Percentiles rank a stretch among this genome's conserved stretches.
These are phyloP conservation scores for Trichoderma lentiforme DNA, from an alignment of 2,329 filamentous ascomycete species.

Conservation along the genomic window DNA sequence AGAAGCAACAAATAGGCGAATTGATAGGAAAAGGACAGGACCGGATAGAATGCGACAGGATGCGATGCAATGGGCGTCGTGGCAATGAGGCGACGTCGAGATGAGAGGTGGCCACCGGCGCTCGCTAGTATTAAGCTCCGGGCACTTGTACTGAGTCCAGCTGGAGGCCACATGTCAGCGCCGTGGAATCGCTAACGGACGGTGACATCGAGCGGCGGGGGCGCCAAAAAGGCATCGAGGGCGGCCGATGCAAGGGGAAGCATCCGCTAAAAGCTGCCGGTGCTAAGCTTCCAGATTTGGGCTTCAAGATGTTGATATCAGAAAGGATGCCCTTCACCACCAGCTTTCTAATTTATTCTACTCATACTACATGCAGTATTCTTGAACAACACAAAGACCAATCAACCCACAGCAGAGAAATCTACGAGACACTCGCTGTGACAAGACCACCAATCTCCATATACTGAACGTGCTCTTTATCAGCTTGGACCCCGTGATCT, in stretches of 20 bases:
- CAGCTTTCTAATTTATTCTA: not conserved
- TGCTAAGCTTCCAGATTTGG: not conserved
- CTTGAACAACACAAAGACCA: not conserved
- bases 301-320: not conserved
- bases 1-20: not conserved
- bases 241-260: not conserved
- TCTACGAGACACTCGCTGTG: not conserved
- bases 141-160: not conserved
- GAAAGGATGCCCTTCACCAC: not conserved
- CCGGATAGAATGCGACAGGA: not conserved
- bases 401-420: not conserved
- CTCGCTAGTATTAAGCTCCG: not conserved
- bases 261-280: not conserved
- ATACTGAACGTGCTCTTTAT: not conserved
- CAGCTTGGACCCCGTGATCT: constrained; percentile 14
- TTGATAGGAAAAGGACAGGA: too few relatives aligned
- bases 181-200: not conserved
- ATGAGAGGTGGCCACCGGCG: constrained; percentile 4
- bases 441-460: not conserved
- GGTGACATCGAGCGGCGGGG: not conserved
- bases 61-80: not conserved
- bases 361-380: not conserved
- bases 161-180: not conserved
- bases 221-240: not conserved
- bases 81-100: not conserved